phyloP scores from a whole-genome alignment of 1,139 yeast genomes.

The Nematodospora anomalae region DNA sequence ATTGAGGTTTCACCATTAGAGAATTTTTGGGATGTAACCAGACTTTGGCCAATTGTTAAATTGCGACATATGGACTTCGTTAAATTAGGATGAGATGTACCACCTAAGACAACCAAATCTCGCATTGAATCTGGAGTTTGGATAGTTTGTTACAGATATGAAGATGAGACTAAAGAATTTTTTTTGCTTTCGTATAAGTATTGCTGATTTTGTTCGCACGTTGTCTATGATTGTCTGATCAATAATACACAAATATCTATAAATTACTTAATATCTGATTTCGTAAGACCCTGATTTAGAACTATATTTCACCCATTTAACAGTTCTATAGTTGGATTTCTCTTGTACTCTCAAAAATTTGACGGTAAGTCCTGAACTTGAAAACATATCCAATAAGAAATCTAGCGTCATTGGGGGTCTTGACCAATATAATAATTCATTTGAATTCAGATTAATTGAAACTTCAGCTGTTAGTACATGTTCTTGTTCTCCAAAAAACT shows the following conservation, averaged over 20 bases:
- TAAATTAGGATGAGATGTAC: slow-evolving; percentile 69
- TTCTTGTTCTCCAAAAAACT: slow-evolving; percentile 68
- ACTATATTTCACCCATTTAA: slow-evolving; percentile 84
- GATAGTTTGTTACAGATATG: slow-evolving; percentile 1
- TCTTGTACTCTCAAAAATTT: slow-evolving; percentile 72
- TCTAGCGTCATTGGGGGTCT: slow-evolving; percentile 76
- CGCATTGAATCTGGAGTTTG: slow-evolving; percentile 47
- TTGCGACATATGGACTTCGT: slow-evolving; percentile 62
- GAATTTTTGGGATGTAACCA: slow-evolving; percentile 58
- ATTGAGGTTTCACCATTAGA: slow-evolving; percentile 90
- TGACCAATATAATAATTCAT: slow-evolving; percentile 47
- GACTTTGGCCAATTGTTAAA: slow-evolving; percentile 61
- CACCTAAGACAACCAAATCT: slow-evolving; percentile 74
- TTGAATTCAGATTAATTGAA: slow-evolving; percentile 26
- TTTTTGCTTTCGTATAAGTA: slow-evolving; percentile 4
- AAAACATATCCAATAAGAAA: slow-evolving; percentile 73
- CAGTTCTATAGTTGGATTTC: slow-evolving; percentile 62
- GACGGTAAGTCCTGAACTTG: slow-evolving; percentile 76
- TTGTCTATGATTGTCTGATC: not conserved
- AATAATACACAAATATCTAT: slow-evolving; percentile 3
- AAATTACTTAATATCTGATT: slow-evolving; percentile 51
- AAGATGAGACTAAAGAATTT: slow-evolving; percentile 6
- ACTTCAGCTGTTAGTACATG: slow-evolving; percentile 54
- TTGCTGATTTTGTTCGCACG: slow-evolving; percentile 2
- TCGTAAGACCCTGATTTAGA: slow-evolving; percentile 81